A percentile compares a stretch with the other conserved stretches of the same genome.
These are phyloP conservation scores for Capronia epimyces DNA, from an alignment of 2,329 filamentous ascomycete species.

Conservation along the genomic window DNA sequence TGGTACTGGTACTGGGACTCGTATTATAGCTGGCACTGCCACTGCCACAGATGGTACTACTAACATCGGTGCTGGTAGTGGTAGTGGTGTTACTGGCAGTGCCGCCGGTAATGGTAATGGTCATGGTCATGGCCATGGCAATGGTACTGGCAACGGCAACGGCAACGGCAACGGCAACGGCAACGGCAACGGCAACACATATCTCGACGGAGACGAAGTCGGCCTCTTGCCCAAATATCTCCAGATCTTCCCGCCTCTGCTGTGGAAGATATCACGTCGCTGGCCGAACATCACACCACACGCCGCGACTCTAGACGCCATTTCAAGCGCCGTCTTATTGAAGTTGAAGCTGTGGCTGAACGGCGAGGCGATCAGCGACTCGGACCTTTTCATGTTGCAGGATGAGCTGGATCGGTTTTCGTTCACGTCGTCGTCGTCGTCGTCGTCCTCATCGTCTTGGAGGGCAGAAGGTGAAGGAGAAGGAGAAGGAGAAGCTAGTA, in stretches of 20 bases:
- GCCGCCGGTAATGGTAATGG: too few species aligned
- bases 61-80: too few species aligned
- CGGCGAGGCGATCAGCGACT: neutral
- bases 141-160: too few species aligned
- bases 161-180: too few species aligned
- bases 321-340: slow-evolving; percentile 5
- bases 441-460: slow-evolving; percentile 1
- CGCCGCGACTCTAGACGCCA: slow-evolving; percentile 7
- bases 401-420: slow-evolving; percentile 4
- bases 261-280: slow-evolving; percentile 15
- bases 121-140: neutral
- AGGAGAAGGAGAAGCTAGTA: neutral
- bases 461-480: neutral
- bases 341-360: slow-evolving; percentile 7
- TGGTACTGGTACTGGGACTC: too few species aligned
- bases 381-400: neutral
- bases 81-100: too few species aligned
- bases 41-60: too few species aligned
- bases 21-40: too few species aligned
- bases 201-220: slow-evolving; percentile 9
- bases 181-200: too few species aligned
- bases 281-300: slow-evolving; percentile 7
- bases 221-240: slow-evolving; percentile 8
- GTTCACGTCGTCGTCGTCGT: neutral
- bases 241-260: slow-evolving; percentile 4